Evolutionary conservation across 768 basidiomycete genomes (phyloP).

Genomic region (Rhodosporidiobolus sp.): DNA sequence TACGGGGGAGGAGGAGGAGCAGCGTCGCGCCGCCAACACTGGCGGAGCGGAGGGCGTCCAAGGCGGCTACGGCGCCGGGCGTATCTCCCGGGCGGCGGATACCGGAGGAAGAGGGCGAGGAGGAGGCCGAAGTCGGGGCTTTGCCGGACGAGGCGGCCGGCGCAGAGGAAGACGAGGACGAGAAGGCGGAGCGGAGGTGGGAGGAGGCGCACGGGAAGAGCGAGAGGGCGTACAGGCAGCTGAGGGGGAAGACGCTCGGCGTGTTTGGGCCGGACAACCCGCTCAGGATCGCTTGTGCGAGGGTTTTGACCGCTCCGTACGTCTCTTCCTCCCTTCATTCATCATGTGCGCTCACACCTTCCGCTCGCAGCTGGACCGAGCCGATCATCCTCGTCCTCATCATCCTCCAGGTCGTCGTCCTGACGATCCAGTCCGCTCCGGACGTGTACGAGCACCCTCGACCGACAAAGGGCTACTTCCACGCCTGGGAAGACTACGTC

Average conservation of each 20-base stretch:
- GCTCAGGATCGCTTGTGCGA: constrained; percentile 63
- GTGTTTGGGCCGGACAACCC: constrained; percentile 67
- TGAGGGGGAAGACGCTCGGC: constrained; percentile 64
- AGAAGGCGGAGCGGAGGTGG: neutral
- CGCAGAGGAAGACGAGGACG: neutral
- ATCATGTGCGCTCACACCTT: no score
- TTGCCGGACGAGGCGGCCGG: neutral
- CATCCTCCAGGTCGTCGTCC: constrained; percentile 72
- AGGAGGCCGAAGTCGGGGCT: neutral
- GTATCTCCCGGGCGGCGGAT: neutral
- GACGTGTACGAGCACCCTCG: constrained; percentile 53
- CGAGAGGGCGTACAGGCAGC: constrained; percentile 6
- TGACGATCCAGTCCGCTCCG: constrained; percentile 73
- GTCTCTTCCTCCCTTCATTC: constrained; percentile 43
- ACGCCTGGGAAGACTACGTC: constrained; percentile 80
- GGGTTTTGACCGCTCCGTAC: constrained; percentile 68
- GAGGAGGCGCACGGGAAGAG: neutral
- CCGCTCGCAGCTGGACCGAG: constrained; percentile 71
- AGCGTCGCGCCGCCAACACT: neutral
- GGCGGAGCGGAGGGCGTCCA: neutral
- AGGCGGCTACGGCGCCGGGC: neutral
- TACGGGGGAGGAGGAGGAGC: neutral
- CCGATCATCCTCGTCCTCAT: constrained; percentile 78
- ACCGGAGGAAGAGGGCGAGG: neutral
- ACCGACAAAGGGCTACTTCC: constrained; percentile 67